Base-by-base conservation (phyloP, 129 eudicot species). In the Chrysanthemum makinoi region DNA sequence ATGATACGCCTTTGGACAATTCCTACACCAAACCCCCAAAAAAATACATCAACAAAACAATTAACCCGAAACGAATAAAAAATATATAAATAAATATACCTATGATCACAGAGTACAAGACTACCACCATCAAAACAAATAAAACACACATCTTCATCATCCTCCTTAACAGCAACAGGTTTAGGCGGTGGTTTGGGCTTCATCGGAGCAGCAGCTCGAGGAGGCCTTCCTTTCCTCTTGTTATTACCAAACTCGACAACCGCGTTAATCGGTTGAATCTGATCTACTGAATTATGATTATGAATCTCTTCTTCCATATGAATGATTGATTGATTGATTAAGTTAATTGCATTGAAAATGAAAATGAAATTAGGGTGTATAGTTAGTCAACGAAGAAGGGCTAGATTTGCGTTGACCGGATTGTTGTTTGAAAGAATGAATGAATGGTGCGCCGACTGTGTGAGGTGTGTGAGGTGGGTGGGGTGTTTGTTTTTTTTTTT, bases 61-160 rank as follows among this genome's bases (percentile, higher is more conserved):
- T 12, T 10, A 30, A 30, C 14, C 65, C 65, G 33, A 28, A 59
- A 17, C 17, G 48, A 47, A 2, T 19, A 33, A 10, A 26, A 53
- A 56, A 10, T 54, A 68, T 12, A 49, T 59, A 68, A 47, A 68
- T 19, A 74, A 82, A 53, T 65, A 74, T 78, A 94, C 98, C 86
- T 85, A 65, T 86, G 95, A 84, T 94, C 97, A 61, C 97, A 94
- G 2, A 94, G 90, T 66, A 94, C 97, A 19, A 94, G 93, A 48
- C 80, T 82, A 59, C 98, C 98, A 8, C 97, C 98, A 73, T 94
- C 98, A 71, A 94, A 94, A 82, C 98, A 94, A 11, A 94, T 94
- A 71, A 94, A 94, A 75, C 98, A 94, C 14, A 94, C 98, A 73
- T 94, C 98, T 56, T 92, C 98, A 3, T 78, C 81, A 2, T 70